A percentile compares a stretch with the other conserved stretches of the same genome.
These are phyloP conservation scores for Ocimum tenuiflorum DNA, from an alignment of 257 asterid species.

Conservation along the genomic window DNA sequence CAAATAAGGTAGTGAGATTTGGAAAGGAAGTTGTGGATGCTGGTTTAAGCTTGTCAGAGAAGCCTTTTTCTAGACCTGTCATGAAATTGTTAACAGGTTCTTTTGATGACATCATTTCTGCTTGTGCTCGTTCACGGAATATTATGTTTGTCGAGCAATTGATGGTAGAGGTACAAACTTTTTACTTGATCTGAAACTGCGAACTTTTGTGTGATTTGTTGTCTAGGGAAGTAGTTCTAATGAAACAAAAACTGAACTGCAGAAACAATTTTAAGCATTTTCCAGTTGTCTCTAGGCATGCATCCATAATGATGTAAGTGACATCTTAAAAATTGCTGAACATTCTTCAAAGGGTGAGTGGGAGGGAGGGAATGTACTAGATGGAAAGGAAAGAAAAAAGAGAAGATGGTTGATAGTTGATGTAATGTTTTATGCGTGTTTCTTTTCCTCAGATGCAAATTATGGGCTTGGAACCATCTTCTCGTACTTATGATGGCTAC, in stretches of 20 bases:
- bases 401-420: not conserved
- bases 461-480: slow-evolving; percentile 72
- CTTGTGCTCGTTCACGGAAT: slow-evolving; percentile 53
- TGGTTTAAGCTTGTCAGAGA: slow-evolving; percentile 23
- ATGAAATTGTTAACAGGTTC: slow-evolving; percentile 56
- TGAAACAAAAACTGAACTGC: not conserved
- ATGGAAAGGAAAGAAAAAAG: not conserved
- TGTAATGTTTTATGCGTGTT: slow-evolving; percentile 3
- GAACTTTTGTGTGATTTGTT: slow-evolving; percentile 1
- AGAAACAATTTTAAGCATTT: not conserved
- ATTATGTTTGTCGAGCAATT: slow-evolving; percentile 55
- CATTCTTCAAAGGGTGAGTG: not conserved
- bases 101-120: slow-evolving; percentile 53
- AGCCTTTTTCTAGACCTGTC: slow-evolving; percentile 34
- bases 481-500: slow-evolving; percentile 53
- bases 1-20: slow-evolving; percentile 17
- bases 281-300: not conserved
- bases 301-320: not conserved
- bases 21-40: slow-evolving; percentile 19
- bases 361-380: not conserved
- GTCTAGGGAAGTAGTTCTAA: not conserved
- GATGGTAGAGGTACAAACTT: slow-evolving; percentile 59
- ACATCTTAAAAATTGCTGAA: slow-evolving; percentile 8
- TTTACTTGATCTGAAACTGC: not conserved
- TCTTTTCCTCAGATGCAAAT: slow-evolving; percentile 55